Base-by-base conservation (phyloP, 345 rosid genomes). In the Sonneratia caseolaris region DNA sequence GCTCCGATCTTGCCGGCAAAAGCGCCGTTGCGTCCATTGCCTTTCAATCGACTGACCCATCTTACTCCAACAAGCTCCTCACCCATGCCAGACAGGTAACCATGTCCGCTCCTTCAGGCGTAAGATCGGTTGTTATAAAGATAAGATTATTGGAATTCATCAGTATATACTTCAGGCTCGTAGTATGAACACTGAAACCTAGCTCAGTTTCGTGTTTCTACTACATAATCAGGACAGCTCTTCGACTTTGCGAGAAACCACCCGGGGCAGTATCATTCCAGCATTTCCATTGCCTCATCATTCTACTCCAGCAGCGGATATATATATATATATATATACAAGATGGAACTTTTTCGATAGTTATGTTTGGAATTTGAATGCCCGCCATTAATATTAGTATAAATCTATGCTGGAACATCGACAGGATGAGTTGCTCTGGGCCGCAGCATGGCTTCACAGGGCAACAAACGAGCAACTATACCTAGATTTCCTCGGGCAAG, bases 1-100 rank as follows among this genome's bases (percentile, higher is more conserved):
- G 97, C n/a, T 67, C 92, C 9, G 92, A 91, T 55, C 80, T 91
- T 1, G 89, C 97, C 0, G 91, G 79, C 0, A 91, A 88, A 78
- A 83, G 88, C 2, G 88, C 94, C 0, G 91, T 90, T 1, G 92
- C 91, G 21, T 89, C 89, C 47, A 65, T 89, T 14, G 89, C 85
- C 21, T 91, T 91, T 69, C 65, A 21, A 37, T 11, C 55, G 0
- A 43, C 15, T 1, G 80, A 84, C 65, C 62, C 75, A 2, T 37
- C 66, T 8, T 87, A 88, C 16, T 71, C 97, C 18, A 45, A 79
- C 66, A 47, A 69, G 27, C 93, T 89, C 35, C 48, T 85, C 45
- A 37, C 8, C 66, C 92, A 89, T 67, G 86, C 93, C 0, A 84
- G 74, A 71, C 84, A 83, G 76, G 85, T 77, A 27, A 11, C 24